Base-by-base conservation (phyloP, 495 filamentous ascomycete genomes). In the Xylaria sp. region DNA sequence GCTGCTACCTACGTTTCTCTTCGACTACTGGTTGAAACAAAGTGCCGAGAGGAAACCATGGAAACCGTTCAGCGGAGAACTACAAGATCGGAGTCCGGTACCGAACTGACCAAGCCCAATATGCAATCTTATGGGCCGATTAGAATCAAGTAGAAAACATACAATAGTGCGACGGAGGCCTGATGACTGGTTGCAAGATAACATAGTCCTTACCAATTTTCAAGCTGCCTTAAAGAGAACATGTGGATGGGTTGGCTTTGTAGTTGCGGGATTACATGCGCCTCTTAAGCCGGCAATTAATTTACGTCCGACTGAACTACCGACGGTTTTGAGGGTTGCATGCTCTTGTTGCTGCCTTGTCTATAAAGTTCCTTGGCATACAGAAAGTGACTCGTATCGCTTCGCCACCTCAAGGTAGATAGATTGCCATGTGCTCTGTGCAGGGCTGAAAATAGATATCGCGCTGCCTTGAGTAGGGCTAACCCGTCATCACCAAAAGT, bases 221-320 rank as follows among this genome's bases (percentile, higher is more conserved):
- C 11, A 26, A 63, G 40, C 61, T 63, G 29, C 61, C 61, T 46
- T 40, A 37, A 21, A 41, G 58, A 61, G 35, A 61, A 19, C 15
- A 24, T 46, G 61, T 53, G 3, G 5, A 17, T 26, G 19, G 40
- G 14, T 41, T 44, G 61, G 31, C 37, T 14, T 29, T 17, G 26
- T 9, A n/a, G 37, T 46, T 46, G 35, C 12, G 35, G 26, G 4
- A 40, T 26, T n/a, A 43, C 37, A 9, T 61, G n/a, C 17, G 19
- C 9, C 58, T 44, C 37, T 31, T 24, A 17, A 17, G 37, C 15
- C 61, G 61, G 61, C 14, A 63, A 63, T 63, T 63, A 19, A 63
- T 44, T n/a, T 63, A 63, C 26, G 61, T 3, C 40, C 61, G 61
- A 43, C 24, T 8, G 40, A 26, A 63, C 33, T 43, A 6, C 61